Base-by-base conservation (phyloP, 1,139 yeast species). In the Yamadazyma kanchanaburiensis region DNA sequence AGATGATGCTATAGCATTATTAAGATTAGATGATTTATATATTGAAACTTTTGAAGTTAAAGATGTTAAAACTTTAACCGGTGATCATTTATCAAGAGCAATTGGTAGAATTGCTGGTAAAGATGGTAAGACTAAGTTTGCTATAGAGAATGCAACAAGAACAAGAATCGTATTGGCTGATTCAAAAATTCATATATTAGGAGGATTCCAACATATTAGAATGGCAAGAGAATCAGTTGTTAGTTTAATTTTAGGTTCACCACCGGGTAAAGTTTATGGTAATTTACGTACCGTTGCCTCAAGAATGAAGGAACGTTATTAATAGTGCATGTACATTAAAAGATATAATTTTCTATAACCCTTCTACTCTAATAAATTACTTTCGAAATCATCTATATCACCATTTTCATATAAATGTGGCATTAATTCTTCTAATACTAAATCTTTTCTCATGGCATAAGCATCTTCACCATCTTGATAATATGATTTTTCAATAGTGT, bases 51-150 rank as follows among this genome's bases (percentile, higher is more conserved):
- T 91, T 55, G 99, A 91, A 55, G 74, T 91, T 48, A 91, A 94
- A 60, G 99, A 91, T 60, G 97, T 91, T 38, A 94, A 91, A 64
- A 89, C 96, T 3, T 69, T 91, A 45, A 80, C 80, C 21, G 98
- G 98, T 14, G 98, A 91, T 60, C 98, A 91, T 74, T 73, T 91
- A 58, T 82, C 95, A 27, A 81, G 99, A 70, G 98, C 99, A 12
- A 91, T 91, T 55, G 99, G 98, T 49, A 88, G 99, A 73, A 91
- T 91, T 58, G 98, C 98, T 15, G 99, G 99, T 58, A 94, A 91
- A 55, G 99, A 91, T 55, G 99, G 99, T 53, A 89, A 89, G 63
- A 91, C 98, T 40, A 91, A 91, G 64, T 91, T 89, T 59, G 96
- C 98, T 21, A 91, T 91, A 51, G 99, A 91, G 61, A 91, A 91